phyloP scores from a whole-genome alignment of 2,329 filamentous ascomycete species.

The Botrytis byssoidea region DNA sequence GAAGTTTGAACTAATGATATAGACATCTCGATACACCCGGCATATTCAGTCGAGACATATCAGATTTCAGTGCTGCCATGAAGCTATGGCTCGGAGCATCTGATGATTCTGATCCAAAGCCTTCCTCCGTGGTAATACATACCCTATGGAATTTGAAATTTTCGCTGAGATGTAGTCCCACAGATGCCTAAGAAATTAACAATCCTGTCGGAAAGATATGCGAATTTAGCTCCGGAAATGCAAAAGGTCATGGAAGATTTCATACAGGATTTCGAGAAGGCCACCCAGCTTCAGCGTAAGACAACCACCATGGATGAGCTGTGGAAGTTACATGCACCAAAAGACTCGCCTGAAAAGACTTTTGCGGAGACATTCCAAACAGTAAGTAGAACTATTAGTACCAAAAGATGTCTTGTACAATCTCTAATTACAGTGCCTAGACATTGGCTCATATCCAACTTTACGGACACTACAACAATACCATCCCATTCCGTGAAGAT shows the following conservation, averaged over 20 bases:
- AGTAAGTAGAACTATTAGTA: background rate
- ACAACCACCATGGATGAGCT: background rate
- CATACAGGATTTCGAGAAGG: slow-evolving; percentile 17
- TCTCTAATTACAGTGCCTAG: background rate
- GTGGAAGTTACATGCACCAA: slow-evolving; percentile 1
- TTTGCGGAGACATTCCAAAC: slow-evolving; percentile 6
- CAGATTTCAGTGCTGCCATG: slow-evolving; percentile 12
- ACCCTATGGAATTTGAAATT: background rate
- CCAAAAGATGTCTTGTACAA: too few species aligned
- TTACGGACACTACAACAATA: slow-evolving; percentile 18
- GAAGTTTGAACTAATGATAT: background rate
- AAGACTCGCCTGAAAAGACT: background rate
- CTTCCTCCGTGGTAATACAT: background rate
- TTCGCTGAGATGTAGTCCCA: background rate
- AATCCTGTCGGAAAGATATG: slow-evolving; percentile 1
- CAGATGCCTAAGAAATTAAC: slow-evolving; percentile 6
- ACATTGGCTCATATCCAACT: slow-evolving; percentile 22
- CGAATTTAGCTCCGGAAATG: background rate
- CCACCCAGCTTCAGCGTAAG: background rate
- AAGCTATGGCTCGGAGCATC: slow-evolving; percentile 19
- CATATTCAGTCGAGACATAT: slow-evolving; percentile 26
- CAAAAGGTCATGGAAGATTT: slow-evolving; percentile 14
- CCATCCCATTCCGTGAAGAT: background rate
- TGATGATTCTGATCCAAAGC: background rate
- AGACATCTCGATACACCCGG: slow-evolving; percentile 30